Conservation (phyloP, 129 eudicot species). For the Arctium lappa region DNA sequence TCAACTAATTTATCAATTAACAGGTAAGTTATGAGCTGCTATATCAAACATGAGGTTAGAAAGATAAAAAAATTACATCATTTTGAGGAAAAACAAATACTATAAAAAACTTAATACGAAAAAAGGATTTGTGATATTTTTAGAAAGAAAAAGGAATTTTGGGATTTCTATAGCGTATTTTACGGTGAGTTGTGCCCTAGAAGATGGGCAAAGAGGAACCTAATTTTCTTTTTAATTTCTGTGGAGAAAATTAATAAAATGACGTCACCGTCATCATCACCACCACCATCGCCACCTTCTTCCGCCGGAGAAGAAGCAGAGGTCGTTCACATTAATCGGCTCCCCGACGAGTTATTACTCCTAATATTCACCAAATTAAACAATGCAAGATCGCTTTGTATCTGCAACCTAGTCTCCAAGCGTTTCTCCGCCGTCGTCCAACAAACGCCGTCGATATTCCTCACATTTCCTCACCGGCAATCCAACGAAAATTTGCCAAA, state of each 20-base stretch:
- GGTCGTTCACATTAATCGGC: conserved; percentile 19
- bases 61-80: no score
- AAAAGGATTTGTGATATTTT: background rate
- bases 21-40: no score
- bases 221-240: background rate
- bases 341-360: conserved; percentile 34
- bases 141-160: background rate
- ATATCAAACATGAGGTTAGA: no score
- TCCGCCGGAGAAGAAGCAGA: conserved; percentile 7
- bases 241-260: conserved; percentile 13
- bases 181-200: conserved; percentile 8
- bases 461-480: conserved; percentile 22
- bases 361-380: conserved; percentile 20
- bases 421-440: conserved; percentile 26
- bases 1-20: no score
- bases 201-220: background rate
- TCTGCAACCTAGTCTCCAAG: conserved; percentile 32
- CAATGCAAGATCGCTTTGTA: conserved; percentile 25
- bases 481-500: conserved; percentile 13
- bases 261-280: conserved; percentile 11
- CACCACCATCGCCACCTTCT: conserved; percentile 10
- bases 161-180: background rate
- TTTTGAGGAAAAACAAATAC: no score
- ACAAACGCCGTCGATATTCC: conserved; percentile 12
- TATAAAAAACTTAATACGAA: background rate